Conservation (phyloP, 2,329 filamentous ascomycete genomes). For the Colletotrichum filicis region DNA sequence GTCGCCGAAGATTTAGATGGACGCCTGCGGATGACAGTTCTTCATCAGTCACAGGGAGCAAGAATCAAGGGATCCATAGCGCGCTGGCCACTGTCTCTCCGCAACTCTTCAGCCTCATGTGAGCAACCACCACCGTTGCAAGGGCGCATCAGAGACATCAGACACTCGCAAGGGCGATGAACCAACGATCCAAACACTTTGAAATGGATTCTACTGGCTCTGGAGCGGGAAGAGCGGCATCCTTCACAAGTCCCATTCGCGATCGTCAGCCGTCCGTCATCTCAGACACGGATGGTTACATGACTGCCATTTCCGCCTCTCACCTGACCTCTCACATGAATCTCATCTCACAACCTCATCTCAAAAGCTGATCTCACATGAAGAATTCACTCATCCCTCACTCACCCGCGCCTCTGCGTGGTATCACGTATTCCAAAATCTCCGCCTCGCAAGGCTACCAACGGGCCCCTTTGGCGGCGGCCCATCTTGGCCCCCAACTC, state of each 20-base stretch:
- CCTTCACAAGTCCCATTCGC: neutral
- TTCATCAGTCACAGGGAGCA: neutral
- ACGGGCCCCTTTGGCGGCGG: neutral
- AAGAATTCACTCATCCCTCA: neutral
- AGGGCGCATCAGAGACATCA: slow-evolving; percentile 1
- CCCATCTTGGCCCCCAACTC: slow-evolving; percentile 15
- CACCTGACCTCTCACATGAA: neutral
- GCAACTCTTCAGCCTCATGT: neutral
- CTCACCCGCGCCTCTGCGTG: no score
- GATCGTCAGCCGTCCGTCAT: neutral
- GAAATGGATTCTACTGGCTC: neutral
- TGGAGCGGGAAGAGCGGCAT: slow-evolving; percentile 8
- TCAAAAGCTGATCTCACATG: neutral
- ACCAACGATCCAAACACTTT: neutral
- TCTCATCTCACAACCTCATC: neutral
- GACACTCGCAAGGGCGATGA: neutral
- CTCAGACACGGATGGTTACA: neutral
- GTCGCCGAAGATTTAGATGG: no score
- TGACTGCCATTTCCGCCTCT: neutral
- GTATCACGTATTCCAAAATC: no score
- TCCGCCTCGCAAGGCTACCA: slow-evolving; percentile 21
- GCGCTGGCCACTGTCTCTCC: neutral
- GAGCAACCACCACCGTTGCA: slow-evolving; percentile 7
- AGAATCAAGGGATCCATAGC: neutral
- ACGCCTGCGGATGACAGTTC: neutral